Evolutionary conservation across 768 basidiomycete genomes (phyloP), one percentile per base, ranked within the genome.

Genomic region (Peribolospora kevripleyi): DNA sequence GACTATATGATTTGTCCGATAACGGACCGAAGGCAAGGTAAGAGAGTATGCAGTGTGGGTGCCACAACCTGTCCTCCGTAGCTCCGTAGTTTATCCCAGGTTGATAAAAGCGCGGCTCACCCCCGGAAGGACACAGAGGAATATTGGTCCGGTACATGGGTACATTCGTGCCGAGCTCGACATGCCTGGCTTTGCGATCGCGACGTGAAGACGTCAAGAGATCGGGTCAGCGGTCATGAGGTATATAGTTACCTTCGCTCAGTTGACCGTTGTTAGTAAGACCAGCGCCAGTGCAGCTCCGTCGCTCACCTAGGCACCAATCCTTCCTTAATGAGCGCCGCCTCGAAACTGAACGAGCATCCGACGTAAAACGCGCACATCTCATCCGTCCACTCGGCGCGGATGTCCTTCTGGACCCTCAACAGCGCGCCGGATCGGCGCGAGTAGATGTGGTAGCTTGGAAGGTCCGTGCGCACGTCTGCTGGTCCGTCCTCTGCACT

Each of bases 321-420:
- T 0, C 61, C 63, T 8, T 49, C 46, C 6, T 40, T 48, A n/a
- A 51, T 37, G 39, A 64, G 54, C 3, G 62, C 62, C 9, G 57
- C 48, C 43, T 66, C 65, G 52, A 64, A 66, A 2, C 60, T 57
- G 59, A 52, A 63, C 5, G 59, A 61, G 59, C 65, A 66, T 13
- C 65, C 65, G 55, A 66, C 57, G 54, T 60, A 57, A 42, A 59
- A 59, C 7, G 54, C 56, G 49, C 63, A 57, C 53, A 58, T 62
- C 50, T 64, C 63, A n/a, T 61, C 58, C 36, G 47, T 50, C 65
- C 65, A 65, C 36, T 62, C 52, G 9, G 54, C 51, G 4, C 11
- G 10, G 38, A 63, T 51, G 51, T 64, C 55, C 7, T 13, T 8
- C 48, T 58, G 55, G 47, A 51, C 49, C 10, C 49, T 51, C 38